These are phyloP conservation scores for Colletotrichum neosansevieriae DNA, from an alignment of 2,329 filamentous ascomycete genomes.

Conservation along the genomic window DNA sequence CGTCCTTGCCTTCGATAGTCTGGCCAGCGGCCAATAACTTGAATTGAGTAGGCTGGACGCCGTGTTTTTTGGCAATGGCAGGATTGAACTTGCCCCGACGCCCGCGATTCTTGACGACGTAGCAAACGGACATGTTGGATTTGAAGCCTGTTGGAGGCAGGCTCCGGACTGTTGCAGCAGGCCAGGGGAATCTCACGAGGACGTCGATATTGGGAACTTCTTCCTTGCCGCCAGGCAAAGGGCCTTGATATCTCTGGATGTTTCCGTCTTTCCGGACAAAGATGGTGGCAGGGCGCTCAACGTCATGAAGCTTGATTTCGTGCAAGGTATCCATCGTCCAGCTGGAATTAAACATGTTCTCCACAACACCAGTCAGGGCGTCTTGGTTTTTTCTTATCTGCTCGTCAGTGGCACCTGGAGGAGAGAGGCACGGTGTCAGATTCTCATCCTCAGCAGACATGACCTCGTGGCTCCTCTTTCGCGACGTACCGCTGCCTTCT, in stretches of 20 bases:
- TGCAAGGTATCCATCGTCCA: conserved; percentile 80
- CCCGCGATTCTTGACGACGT: conserved; percentile 83
- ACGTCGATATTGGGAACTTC: conserved; percentile 75
- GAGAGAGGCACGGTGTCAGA: neutral
- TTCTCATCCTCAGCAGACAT: conserved; percentile 31
- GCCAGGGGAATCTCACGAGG: conserved; percentile 82
- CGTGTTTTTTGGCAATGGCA: conserved; percentile 71
- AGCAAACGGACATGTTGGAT: conserved; percentile 79
- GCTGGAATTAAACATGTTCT: conserved; percentile 48
- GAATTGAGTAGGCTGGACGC: conserved; percentile 71
- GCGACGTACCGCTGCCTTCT: conserved; percentile 32
- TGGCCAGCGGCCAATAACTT: conserved; percentile 71
- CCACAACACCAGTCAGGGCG: conserved; percentile 43
- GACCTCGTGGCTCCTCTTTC: conserved; percentile 51
- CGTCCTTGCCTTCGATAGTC: conserved; percentile 72
- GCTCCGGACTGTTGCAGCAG: conserved; percentile 70
- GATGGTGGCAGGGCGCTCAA: conserved; percentile 75
- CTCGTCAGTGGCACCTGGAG: conserved; percentile 37
- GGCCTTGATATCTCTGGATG: conserved; percentile 78
- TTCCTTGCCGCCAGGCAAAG: conserved; percentile 65
- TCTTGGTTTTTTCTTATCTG: conserved; percentile 45
- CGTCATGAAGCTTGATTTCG: conserved; percentile 74
- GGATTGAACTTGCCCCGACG: conserved; percentile 85
- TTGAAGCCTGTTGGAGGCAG: conserved; percentile 74
- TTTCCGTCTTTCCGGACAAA: conserved; percentile 75